Evolutionary conservation across 805 yeast species (phyloP).

Genomic region (Kuraishia borneana): DNA sequence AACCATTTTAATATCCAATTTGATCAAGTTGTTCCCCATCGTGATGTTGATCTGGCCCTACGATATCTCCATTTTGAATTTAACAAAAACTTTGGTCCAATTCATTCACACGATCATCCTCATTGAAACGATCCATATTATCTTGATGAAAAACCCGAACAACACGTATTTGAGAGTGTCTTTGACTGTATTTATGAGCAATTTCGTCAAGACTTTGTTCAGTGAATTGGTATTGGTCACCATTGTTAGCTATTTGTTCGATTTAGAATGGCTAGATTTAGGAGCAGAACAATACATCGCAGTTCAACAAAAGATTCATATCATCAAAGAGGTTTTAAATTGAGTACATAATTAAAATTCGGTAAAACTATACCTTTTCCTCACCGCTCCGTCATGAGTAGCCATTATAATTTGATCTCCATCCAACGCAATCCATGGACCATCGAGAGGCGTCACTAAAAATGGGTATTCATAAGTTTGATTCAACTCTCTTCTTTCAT

Average conservation of each 20-base stretch:
- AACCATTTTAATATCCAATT: slow-evolving; percentile 65
- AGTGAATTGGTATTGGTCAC: slow-evolving; percentile 10
- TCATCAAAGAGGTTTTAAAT: background rate
- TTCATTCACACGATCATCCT: slow-evolving; percentile 18
- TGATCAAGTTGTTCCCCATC: slow-evolving; percentile 79
- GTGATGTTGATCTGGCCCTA: slow-evolving; percentile 96
- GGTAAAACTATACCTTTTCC: slow-evolving; percentile 15
- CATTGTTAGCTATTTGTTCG: background rate
- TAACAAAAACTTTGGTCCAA: slow-evolving; percentile 20
- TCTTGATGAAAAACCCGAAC: slow-evolving; percentile 12
- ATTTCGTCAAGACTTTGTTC: slow-evolving; percentile 10
- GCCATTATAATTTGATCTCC: slow-evolving; percentile 41
- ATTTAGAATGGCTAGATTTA: background rate
- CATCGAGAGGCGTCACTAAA: slow-evolving; percentile 59
- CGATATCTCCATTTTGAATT: slow-evolving; percentile 52
- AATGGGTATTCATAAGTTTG: slow-evolving; percentile 73
- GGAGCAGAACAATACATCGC: background rate
- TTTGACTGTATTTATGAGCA: slow-evolving; percentile 12
- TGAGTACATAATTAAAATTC: slow-evolving; percentile 9
- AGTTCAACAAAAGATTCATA: background rate
- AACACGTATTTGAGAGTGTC: slow-evolving; percentile 18
- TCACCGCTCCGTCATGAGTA: slow-evolving; percentile 21
- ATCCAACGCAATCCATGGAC: slow-evolving; percentile 74
- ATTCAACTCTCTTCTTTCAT: slow-evolving; percentile 63
- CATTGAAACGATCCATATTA: slow-evolving; percentile 20